These are phyloP conservation scores for Zasmidium cellare DNA, from an alignment of 2,329 filamentous ascomycete genomes.

Conservation along the genomic window DNA sequence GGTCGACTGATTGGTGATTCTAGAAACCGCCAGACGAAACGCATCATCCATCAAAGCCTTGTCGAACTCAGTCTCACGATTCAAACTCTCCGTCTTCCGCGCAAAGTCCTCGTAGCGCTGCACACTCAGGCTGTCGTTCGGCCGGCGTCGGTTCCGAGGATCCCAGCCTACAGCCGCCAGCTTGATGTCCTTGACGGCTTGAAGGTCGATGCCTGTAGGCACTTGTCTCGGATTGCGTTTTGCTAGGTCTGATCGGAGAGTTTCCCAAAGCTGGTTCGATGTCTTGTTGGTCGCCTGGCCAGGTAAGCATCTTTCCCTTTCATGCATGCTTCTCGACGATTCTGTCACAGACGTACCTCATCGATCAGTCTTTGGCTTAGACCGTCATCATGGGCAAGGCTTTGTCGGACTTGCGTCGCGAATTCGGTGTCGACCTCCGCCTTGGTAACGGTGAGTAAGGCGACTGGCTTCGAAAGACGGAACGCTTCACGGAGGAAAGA, in stretches of 20 bases:
- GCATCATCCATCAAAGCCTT: conserved; percentile 2
- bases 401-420: background rate
- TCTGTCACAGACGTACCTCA: background rate
- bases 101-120: conserved; percentile 1
- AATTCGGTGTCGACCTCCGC: background rate
- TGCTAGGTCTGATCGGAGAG: background rate
- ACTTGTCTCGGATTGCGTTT: background rate
- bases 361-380: background rate
- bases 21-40: background rate
- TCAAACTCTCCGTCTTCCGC: background rate
- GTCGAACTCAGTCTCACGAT: background rate
- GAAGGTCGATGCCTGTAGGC: too few relatives aligned
- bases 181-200: background rate
- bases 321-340: too few relatives aligned
- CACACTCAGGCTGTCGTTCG: background rate
- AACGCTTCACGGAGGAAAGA: too few relatives aligned
- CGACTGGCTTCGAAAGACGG: background rate
- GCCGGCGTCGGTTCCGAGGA: background rate
- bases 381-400: background rate
- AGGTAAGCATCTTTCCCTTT: background rate
- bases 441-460: background rate
- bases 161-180: background rate
- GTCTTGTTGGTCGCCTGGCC: background rate
- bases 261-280: background rate
- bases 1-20: too few relatives aligned